Evolutionary conservation across 2,329 filamentous ascomycete species (phyloP), one percentile per base, ranked within the genome.

Genomic region (Fonsecaea pugnacius): DNA sequence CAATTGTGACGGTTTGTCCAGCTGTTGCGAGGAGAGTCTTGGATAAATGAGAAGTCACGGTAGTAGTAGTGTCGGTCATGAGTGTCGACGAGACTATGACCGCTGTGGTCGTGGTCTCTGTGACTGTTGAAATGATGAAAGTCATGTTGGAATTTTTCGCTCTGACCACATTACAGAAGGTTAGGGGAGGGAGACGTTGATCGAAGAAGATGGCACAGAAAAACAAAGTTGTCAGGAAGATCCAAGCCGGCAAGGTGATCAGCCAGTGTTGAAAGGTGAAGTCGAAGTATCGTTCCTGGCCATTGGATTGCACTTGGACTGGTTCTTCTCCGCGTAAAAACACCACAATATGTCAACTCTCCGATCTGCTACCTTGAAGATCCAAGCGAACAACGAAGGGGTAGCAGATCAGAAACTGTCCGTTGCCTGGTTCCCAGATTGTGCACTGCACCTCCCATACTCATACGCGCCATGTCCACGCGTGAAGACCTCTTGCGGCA

Each of bases 1-100:
- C 55, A 33, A 69, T 63, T 14, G 67, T 69, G 51, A 67, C 40
- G 5, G 67, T 67, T 43, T 67, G 59, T 30, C 67, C 67, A 24
- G 56, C 21, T 33, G 61, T 67, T 10, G 64, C 67, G n/a, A 38
- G 32, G 6, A 67, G 33, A 18, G 67, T 69, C 5, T 62, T 64
- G n/a, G 61, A 50, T 6, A 68, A 21, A 36, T 63, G 58, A 36
- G 33, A 59, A 27, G 66, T 68, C 9, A 62, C 48, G 30, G 63
- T 68, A 30, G 43, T 54, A 14, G 63, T 68, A 21, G 33, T 24
- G 14, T 62, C 64, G 48, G 54, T 58, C 36, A 67, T 48, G 54
- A 64, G 40, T 3, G 38, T 57, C 3, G 64, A 53, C 27, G 64
- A 61, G 43, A 56, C 27, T 8, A 58, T 18, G 35, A 38, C 56